Conservation (phyloP, 176 grass and related monocot genomes). For the Triticum urartu region DNA sequence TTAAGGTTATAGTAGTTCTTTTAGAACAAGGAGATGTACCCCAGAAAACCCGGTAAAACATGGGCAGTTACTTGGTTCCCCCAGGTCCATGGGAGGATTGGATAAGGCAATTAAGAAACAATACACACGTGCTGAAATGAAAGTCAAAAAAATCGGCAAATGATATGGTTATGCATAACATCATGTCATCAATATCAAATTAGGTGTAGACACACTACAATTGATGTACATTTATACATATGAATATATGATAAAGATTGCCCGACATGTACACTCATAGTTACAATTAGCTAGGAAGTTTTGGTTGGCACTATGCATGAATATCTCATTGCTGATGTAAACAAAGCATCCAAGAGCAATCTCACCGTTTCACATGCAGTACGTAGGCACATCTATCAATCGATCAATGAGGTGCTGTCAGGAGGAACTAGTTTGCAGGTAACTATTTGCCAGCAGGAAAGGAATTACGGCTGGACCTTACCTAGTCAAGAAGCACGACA, state of each 20-base stretch:
- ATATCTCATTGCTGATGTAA: background rate
- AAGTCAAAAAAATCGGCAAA: constrained; percentile 13
- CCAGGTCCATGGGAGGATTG: constrained; percentile 12
- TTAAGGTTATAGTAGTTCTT: background rate
- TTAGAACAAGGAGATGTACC: background rate
- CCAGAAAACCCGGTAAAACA: background rate
- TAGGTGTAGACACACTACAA: background rate
- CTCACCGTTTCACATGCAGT: background rate
- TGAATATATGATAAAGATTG: background rate
- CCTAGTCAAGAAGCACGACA: background rate
- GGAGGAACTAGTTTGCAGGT: background rate
- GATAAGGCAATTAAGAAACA: background rate
- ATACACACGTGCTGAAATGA: constrained; percentile 29
- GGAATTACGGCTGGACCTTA: background rate
- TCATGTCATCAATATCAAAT: background rate
- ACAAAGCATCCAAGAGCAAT: background rate
- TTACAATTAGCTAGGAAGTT: background rate
- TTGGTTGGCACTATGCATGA: background rate
- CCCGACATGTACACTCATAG: background rate
- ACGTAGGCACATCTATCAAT: background rate
- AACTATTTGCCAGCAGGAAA: background rate
- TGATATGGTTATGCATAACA: constrained; percentile 4
- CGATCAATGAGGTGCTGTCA: background rate
- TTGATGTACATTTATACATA: background rate
- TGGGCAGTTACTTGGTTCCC: background rate